Evolutionary conservation across 1,284 basidiomycete species (phyloP).

Genomic region (Ustilago bromivora): DNA sequence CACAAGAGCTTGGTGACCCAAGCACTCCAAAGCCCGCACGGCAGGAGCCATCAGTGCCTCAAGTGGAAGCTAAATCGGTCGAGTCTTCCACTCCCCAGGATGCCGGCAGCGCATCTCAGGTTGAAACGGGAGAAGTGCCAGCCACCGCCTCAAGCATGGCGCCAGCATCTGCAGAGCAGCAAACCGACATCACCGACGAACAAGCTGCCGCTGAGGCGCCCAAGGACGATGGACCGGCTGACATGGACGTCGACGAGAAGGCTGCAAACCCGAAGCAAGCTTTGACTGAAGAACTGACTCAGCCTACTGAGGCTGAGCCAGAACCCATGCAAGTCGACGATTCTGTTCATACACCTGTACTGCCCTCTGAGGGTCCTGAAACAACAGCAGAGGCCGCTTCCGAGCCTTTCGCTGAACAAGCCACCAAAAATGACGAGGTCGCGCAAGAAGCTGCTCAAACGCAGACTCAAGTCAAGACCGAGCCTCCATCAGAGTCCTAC

Average conservation of each 20-base stretch:
- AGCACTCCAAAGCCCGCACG: conserved; percentile 19
- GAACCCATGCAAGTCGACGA: conserved; percentile 40
- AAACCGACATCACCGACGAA: neutral
- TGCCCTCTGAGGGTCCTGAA: conserved; percentile 23
- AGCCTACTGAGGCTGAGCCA: conserved; percentile 9
- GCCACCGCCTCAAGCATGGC: neutral
- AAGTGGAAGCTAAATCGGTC: neutral
- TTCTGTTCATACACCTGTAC: conserved; percentile 31
- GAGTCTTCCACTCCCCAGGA: neutral
- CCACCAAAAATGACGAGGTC: neutral
- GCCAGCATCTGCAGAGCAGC: conserved; percentile 4
- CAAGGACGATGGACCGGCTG: conserved; percentile 11
- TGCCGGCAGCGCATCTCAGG: neutral
- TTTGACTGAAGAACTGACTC: neutral
- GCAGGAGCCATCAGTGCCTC: conserved; percentile 6
- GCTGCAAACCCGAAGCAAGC: neutral
- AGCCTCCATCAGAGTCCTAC: conserved; percentile 12
- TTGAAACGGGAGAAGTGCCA: conserved; percentile 1
- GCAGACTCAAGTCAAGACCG: conserved; percentile 15
- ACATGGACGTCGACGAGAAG: conserved; percentile 39
- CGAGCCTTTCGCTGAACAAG: neutral
- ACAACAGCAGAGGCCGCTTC: neutral
- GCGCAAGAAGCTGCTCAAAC: neutral
- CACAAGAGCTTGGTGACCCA: conserved; percentile 17
- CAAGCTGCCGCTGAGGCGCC: neutral